Percentiles rank a stretch among this genome's conserved stretches.
These are phyloP conservation scores for Phialophora tarda DNA, from an alignment of 2,329 filamentous ascomycete species.

Conservation along the genomic window DNA sequence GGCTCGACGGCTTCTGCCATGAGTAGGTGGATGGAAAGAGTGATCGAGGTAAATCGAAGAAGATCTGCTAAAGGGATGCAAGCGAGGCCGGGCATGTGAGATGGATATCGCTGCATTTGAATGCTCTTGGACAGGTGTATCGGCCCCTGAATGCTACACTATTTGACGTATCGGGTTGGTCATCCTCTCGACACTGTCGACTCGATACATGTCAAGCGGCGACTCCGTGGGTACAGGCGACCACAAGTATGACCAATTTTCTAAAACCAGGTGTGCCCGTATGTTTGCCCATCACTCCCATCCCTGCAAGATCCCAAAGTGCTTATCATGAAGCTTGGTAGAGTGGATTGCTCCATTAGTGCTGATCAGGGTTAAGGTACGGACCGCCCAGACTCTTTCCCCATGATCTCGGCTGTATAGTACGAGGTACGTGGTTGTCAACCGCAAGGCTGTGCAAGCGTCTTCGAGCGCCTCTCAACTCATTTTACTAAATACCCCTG, in stretches of 20 bases:
- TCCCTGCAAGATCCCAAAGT: neutral
- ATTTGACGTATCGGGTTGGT: neutral
- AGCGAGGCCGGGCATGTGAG: slow-evolving; percentile 2
- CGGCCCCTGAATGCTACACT: neutral
- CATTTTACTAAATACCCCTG: neutral
- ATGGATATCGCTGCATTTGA: neutral
- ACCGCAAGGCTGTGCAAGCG: neutral
- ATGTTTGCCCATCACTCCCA: neutral
- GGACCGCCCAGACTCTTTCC: neutral
- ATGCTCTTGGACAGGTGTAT: neutral
- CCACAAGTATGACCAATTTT: neutral
- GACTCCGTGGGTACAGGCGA: neutral
- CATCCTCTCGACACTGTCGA: neutral
- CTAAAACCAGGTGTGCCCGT: neutral
- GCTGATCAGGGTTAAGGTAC: neutral
- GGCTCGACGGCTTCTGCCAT: neutral
- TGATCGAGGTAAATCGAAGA: slow-evolving; percentile 1
- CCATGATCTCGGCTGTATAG: slow-evolving; percentile 6
- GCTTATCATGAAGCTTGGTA: neutral
- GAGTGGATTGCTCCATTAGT: neutral
- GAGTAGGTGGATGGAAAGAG: slow-evolving; percentile 3
- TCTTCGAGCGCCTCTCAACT: neutral
- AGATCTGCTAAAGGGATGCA: neutral
- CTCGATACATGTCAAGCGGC: neutral
- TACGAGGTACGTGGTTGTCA: neutral